Evolutionary conservation across 352 stramenopile genomes (phyloP), one percentile per base, ranked within the genome.

Genomic region (Elongisporangium undulatum): DNA sequence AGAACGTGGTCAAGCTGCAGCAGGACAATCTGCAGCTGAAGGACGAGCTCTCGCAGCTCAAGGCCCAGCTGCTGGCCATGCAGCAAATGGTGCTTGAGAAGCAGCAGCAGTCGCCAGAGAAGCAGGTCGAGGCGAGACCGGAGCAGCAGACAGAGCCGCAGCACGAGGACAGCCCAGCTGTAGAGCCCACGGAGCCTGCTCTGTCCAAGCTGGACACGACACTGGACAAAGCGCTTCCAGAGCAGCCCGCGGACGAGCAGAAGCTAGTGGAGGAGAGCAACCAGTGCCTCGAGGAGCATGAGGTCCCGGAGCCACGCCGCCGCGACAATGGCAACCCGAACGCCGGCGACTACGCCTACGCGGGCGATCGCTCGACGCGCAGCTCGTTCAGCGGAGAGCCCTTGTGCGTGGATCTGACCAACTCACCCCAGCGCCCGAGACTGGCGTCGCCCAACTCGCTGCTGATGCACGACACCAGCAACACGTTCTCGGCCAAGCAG

Each of bases 1-100:
- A 75, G 51, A 90, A 94, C 50, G 70, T 94, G 38, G 51, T 64
- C 16, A 90, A 89, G 62, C 72, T 94, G 34, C 79, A 87, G 49
- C 63, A 89, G 26, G 82, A 92, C 58, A 94, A 94, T 54, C 67
- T 80, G 20, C 75, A 87, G 22, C 64, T 92, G 2, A 89, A 90
- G 66, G 70, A 72, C 50, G 79, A 89, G 56, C 53, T 92, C 22
- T 70, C 75, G 53, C 62, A 69, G 61, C 65, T 92, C 41, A 77
- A 78, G 53, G 75, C 81, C 45, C 69, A 88, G 51, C 68, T 92
- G 49, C 69, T 79, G 26, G 61, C 63, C 4, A 80, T 92, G 67
- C 56, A 79, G 57, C 61, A 23, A 38, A 54, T 68, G 16, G 53
- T 70, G 29, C 4, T 41, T 9, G 29, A 48, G 2, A 48, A 53